Evolutionary conservation across 2,329 filamentous ascomycete genomes (phyloP).

Genomic region (Aspergillus sp.): DNA sequence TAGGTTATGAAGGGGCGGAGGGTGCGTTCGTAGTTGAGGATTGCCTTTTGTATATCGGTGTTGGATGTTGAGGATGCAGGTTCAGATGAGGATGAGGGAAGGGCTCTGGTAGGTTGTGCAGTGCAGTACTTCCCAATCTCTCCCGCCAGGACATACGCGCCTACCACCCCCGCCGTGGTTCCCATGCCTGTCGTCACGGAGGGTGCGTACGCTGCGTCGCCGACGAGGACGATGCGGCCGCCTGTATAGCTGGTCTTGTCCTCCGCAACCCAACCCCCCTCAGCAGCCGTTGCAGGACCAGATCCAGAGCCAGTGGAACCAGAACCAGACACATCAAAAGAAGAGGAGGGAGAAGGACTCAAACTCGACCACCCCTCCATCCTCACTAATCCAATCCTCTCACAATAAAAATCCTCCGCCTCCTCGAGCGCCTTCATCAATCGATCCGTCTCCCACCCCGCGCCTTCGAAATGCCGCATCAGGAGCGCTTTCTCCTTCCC

Average conservation of each 20-base stretch:
- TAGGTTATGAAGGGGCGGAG: constrained; percentile 48
- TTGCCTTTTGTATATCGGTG: constrained; percentile 25
- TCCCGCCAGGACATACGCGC: constrained; percentile 58
- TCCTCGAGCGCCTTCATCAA: constrained; percentile 45
- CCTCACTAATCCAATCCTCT: constrained; percentile 47
- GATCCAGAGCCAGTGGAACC: too few relatives aligned
- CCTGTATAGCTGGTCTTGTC: too few relatives aligned
- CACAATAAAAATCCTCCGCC: constrained; percentile 49
- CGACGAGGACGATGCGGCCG: constrained; percentile 45
- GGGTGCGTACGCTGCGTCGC: constrained; percentile 40
- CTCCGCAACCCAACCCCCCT: too few relatives aligned
- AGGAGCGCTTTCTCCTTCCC: constrained; percentile 42
- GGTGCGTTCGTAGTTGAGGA: constrained; percentile 41
- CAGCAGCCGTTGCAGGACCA: too few relatives aligned
- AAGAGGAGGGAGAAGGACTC: too few relatives aligned
- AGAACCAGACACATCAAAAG: too few relatives aligned
- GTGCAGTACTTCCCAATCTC: constrained; percentile 33
- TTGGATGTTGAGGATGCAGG: too few relatives aligned
- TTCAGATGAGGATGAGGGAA: too few relatives aligned
- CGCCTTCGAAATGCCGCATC: constrained; percentile 40
- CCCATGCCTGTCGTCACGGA: constrained; percentile 36
- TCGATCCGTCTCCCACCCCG: constrained; percentile 47
- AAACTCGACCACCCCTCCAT: constrained; percentile 42
- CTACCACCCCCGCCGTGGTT: constrained; percentile 33
- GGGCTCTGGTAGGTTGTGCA: constrained; percentile 12